Evolutionary conservation across 352 stramenopile species (phyloP).

Genomic region (Phytophthora agathidicida): DNA sequence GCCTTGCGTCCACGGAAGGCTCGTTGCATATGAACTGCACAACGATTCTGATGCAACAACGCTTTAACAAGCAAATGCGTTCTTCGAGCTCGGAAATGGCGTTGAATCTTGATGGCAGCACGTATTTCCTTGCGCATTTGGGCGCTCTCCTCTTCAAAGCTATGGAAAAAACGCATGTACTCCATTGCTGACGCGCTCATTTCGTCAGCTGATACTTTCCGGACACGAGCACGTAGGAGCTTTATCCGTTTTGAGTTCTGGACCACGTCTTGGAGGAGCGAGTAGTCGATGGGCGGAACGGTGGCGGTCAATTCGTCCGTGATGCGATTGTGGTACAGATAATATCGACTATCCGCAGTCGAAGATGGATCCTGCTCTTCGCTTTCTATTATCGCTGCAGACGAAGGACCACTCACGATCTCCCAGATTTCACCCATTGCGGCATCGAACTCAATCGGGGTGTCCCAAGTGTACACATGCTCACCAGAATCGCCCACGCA

Average conservation of each 20-base stretch:
- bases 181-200: conserved; percentile 61
- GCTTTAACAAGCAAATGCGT: conserved; percentile 48
- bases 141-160: conserved; percentile 68
- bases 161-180: conserved; percentile 74
- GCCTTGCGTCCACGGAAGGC: conserved; percentile 66
- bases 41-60: conserved; percentile 66
- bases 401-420: conserved; percentile 47
- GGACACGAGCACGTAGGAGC: conserved; percentile 62
- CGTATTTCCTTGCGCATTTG: conserved; percentile 52
- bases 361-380: conserved; percentile 9
- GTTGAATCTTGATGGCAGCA: conserved; percentile 67
- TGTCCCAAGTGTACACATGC: conserved; percentile 55
- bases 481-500: conserved; percentile 7
- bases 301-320: conserved; percentile 53
- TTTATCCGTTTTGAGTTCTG: conserved; percentile 73
- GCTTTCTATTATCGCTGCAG: neutral
- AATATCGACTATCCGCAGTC: conserved; percentile 35
- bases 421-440: conserved; percentile 65
- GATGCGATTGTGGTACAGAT: conserved; percentile 69
- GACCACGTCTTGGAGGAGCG: conserved; percentile 71
- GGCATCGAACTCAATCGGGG: conserved; percentile 74
- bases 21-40: conserved; percentile 63
- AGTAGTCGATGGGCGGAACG: conserved; percentile 62
- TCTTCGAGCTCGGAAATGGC: conserved; percentile 55
- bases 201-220: conserved; percentile 48